These are phyloP conservation scores for Penicillium robsamsonii DNA, from an alignment of 495 filamentous ascomycete genomes.

Conservation along the genomic window DNA sequence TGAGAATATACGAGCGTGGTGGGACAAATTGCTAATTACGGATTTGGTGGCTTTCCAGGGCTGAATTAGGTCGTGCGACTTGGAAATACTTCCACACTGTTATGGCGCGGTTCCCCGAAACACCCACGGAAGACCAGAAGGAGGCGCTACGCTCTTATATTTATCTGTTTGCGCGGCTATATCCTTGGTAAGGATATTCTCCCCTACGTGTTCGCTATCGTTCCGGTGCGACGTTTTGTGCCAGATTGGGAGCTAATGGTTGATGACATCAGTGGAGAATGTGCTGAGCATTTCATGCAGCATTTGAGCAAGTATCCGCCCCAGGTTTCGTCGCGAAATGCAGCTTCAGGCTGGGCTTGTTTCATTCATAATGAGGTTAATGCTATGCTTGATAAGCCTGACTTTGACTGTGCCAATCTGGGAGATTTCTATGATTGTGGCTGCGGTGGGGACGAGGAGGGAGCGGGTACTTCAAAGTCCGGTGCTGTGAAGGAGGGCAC, in stretches of 20 bases:
- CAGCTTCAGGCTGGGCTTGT: slow-evolving; percentile 89
- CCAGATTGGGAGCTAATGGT: slow-evolving; percentile 15
- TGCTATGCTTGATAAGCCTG: slow-evolving; percentile 71
- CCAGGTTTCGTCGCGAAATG: slow-evolving; percentile 78
- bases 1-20: neutral
- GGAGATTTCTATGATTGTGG: slow-evolving; percentile 96
- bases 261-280: slow-evolving; percentile 69
- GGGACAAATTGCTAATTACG: slow-evolving; percentile 5
- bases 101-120: slow-evolving; percentile 88
- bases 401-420: slow-evolving; percentile 87
- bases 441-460: slow-evolving; percentile 70
- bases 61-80: slow-evolving; percentile 80
- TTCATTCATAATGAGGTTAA: slow-evolving; percentile 96
- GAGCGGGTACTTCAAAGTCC: slow-evolving; percentile 8
- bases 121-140: slow-evolving; percentile 78
- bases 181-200: slow-evolving; percentile 63
- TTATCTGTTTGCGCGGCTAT: slow-evolving; percentile 85
- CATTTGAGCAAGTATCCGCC: slow-evolving; percentile 84
- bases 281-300: slow-evolving; percentile 84
- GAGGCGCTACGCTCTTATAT: slow-evolving; percentile 81
- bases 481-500: slow-evolving; percentile 9
- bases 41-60: slow-evolving; percentile 47
- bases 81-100: slow-evolving; percentile 97
- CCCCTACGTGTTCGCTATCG: neutral
- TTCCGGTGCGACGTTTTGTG: neutral